Conservation (phyloP, 768 basidiomycete genomes). For the Austroboletus festivus region DNA sequence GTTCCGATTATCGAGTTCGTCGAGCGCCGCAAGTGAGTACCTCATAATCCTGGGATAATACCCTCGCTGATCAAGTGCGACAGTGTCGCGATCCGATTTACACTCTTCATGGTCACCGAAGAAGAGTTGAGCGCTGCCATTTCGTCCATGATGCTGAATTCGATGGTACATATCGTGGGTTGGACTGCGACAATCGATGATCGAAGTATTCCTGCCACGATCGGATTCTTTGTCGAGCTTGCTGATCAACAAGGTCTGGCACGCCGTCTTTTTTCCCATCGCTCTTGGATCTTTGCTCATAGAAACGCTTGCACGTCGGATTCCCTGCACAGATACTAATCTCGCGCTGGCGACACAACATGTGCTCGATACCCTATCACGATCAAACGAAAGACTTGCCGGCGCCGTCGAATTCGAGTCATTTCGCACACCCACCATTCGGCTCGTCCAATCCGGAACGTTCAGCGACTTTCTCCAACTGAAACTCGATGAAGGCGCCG, state of each 20-base stretch:
- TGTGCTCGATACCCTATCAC: not conserved
- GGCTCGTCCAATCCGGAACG: not conserved
- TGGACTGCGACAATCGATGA: constrained; percentile 1
- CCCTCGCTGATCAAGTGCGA: not conserved
- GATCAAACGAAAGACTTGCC: not conserved
- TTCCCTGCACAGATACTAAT: not conserved
- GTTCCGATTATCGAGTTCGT: not conserved
- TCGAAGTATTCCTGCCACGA: not conserved
- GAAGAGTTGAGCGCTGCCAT: not conserved
- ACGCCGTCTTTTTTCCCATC: not conserved
- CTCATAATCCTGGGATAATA: not conserved
- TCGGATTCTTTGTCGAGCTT: constrained; percentile 8
- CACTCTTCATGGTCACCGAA: not conserved
- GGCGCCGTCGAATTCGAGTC: not conserved
- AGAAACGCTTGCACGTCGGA: not conserved
- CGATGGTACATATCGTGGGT: not conserved
- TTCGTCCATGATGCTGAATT: not conserved
- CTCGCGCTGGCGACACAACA: not conserved
- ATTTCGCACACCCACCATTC: not conserved
- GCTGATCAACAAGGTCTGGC: not conserved
- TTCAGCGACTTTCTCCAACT: not conserved
- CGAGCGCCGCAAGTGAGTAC: not conserved
- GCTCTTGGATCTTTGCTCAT: no score
- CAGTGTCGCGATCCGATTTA: constrained; percentile 1
- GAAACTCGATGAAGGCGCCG: not conserved